These are phyloP conservation scores for Lasiodiplodia gonubiensis DNA, from an alignment of 2,329 filamentous ascomycete species.

Conservation along the genomic window DNA sequence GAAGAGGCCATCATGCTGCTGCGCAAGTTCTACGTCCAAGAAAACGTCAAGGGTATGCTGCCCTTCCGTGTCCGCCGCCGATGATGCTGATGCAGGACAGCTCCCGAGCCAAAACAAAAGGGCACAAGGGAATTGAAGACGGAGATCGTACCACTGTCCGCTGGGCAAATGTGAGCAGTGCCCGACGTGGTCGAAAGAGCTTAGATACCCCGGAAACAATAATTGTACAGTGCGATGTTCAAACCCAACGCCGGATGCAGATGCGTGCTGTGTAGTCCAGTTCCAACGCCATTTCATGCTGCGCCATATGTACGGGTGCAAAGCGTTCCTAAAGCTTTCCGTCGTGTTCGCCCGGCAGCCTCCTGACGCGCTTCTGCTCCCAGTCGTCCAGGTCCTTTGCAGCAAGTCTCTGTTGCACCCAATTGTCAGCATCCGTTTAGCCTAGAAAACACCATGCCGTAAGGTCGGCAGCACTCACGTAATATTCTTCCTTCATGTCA, in stretches of 20 bases:
- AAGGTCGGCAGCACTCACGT: constrained; percentile 62
- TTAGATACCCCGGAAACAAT: constrained; percentile 18
- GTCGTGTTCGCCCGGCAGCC: constrained; percentile 88
- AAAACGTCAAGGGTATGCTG: constrained; percentile 83
- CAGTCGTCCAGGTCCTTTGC: constrained; percentile 93
- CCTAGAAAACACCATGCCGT: neutral
- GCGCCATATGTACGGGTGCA: neutral
- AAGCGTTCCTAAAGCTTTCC: constrained; percentile 64
- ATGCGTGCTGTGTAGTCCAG: constrained; percentile 4
- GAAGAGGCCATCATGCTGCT: constrained; percentile 93
- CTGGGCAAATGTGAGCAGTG: constrained; percentile 5
- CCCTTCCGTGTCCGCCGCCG: neutral
- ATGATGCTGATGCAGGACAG: constrained; percentile 42
- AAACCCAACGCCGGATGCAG: constrained; percentile 17
- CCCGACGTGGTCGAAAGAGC: constrained; percentile 4
- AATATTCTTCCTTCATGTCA: constrained; percentile 85
- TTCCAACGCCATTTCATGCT: constrained; percentile 16
- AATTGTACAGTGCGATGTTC: constrained; percentile 14
- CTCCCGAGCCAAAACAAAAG: constrained; percentile 68
- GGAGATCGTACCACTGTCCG: constrained; percentile 53
- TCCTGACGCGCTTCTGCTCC: constrained; percentile 94
- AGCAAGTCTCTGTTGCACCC: constrained; percentile 68
- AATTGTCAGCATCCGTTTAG: neutral
- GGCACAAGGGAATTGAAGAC: constrained; percentile 68
- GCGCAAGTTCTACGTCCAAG: constrained; percentile 94